These are phyloP conservation scores for Escallonia herrerae DNA, from an alignment of 129 eudicot species.

Conservation along the genomic window DNA sequence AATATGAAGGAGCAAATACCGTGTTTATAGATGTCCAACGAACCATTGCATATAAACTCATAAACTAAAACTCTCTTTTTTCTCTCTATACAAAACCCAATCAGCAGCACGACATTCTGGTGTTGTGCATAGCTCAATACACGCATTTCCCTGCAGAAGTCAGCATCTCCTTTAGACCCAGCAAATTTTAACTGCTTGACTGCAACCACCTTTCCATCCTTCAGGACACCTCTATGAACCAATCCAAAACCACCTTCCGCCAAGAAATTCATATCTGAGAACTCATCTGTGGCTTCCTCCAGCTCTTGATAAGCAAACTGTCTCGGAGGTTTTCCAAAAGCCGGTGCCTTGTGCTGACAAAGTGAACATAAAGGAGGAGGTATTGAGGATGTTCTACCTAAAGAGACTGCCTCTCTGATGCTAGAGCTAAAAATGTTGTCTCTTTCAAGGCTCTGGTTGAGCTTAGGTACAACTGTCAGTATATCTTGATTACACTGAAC, in stretches of 20 bases:
- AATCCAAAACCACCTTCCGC: slow-evolving; percentile 73
- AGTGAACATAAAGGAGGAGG: slow-evolving; percentile 89
- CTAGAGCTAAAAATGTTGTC: slow-evolving; percentile 30
- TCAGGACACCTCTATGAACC: slow-evolving; percentile 67
- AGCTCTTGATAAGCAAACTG: slow-evolving; percentile 59
- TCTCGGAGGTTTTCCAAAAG: slow-evolving; percentile 75
- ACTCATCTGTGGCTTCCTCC: slow-evolving; percentile 66
- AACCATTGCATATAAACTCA: slow-evolving; percentile 87
- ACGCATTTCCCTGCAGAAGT: slow-evolving; percentile 79
- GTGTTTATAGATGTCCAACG: slow-evolving; percentile 75
- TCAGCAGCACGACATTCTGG: slow-evolving; percentile 80
- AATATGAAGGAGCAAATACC: slow-evolving; percentile 34
- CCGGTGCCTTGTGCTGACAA: slow-evolving; percentile 83
- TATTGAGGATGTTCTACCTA: slow-evolving; percentile 43
- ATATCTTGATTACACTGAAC: slow-evolving; percentile 11
- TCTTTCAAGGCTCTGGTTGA: slow-evolving; percentile 8
- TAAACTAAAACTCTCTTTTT: slow-evolving; percentile 59
- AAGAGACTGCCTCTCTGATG: slow-evolving; percentile 78
- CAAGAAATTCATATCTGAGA: slow-evolving; percentile 58
- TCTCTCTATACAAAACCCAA: slow-evolving; percentile 80
- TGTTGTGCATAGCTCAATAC: slow-evolving; percentile 92
- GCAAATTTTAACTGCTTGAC: slow-evolving; percentile 64
- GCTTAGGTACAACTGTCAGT: neutral
- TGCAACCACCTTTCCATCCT: slow-evolving; percentile 74
- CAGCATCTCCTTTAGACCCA: slow-evolving; percentile 73